Conservation (phyloP, 192 early-diverging fungal species). For the Backusella westeae region DNA sequence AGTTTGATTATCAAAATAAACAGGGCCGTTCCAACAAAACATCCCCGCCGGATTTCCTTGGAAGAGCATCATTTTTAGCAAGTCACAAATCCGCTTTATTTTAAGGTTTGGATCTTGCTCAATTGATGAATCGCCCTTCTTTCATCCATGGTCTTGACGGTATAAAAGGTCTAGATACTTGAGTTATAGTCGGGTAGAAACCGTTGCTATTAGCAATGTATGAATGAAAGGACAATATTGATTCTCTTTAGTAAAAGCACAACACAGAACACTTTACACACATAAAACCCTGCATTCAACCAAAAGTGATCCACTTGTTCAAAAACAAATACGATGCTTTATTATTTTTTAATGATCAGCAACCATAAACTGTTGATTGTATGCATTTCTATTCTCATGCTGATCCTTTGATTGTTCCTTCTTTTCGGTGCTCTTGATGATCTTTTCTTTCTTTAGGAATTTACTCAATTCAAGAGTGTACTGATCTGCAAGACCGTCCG, state of each 20-base stretch:
- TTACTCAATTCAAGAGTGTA: background rate
- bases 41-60: background rate
- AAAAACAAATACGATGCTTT: background rate
- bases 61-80: background rate
- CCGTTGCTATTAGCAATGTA: no score
- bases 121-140: no score
- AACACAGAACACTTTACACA: no score
- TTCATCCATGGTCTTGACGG: background rate
- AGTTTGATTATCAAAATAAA: conserved; percentile 5
- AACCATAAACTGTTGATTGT: conserved; percentile 1
- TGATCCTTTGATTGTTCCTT: conserved; percentile 11
- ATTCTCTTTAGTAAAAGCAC: no score
- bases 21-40: conserved; percentile 3
- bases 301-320: no score
- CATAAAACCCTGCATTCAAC: no score
- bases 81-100: background rate
- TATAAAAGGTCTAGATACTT: no score
- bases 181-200: no score
- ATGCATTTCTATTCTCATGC: conserved; percentile 15
- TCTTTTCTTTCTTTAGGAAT: background rate
- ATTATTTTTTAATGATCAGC: background rate
- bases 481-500: background rate
- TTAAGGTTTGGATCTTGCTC: no score
- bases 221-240: no score
- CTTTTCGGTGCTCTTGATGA: background rate